These are phyloP conservation scores for Rhododendron henanense DNA, from an alignment of 148 eudicot species.

Conservation along the genomic window DNA sequence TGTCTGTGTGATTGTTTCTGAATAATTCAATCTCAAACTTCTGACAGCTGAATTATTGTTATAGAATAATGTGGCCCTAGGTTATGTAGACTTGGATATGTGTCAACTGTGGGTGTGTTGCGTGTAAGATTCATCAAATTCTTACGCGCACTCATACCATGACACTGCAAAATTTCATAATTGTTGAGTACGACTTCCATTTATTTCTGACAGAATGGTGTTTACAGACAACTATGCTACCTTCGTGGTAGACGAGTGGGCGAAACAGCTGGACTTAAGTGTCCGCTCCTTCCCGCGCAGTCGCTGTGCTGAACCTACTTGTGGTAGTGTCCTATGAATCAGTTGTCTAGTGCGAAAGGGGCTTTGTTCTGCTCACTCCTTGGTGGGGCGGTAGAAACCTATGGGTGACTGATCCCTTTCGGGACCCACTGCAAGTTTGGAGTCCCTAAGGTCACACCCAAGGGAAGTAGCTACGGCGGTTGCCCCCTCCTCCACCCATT, in stretches of 20 bases:
- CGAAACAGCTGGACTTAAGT: neutral
- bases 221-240: neutral
- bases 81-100: neutral
- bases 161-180: neutral
- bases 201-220: neutral
- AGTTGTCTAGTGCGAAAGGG: neutral
- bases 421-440: neutral
- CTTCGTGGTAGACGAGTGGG: neutral
- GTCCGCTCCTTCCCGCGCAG: neutral
- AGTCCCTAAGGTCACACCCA: neutral
- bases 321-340: neutral
- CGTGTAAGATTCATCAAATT: neutral
- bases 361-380: neutral
- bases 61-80: slow-evolving; percentile 4
- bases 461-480: neutral
- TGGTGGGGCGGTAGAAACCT: neutral
- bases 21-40: slow-evolving; percentile 1
- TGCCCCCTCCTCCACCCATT: neutral
- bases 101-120: neutral
- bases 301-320: neutral
- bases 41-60: neutral
- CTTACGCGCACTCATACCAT: neutral
- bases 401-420: neutral
- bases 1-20: neutral
- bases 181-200: neutral